phyloP scores from a whole-genome alignment of 768 basidiomycete genomes.

The Leucocoprinus sp. region DNA sequence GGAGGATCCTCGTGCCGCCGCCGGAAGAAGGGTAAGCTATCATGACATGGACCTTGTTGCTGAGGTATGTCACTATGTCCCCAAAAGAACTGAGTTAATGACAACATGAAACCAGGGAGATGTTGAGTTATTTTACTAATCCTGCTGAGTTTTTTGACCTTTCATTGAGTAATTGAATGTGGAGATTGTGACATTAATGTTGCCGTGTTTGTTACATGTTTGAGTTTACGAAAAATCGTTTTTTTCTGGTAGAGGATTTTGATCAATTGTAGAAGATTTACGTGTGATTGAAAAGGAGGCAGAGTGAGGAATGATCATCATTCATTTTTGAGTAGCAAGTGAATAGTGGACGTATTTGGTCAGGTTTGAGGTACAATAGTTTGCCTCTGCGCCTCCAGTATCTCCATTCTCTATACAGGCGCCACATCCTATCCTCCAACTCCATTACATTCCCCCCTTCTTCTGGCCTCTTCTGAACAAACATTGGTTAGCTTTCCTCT shows the following conservation, averaged over 20 bases:
- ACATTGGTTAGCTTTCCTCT: neutral
- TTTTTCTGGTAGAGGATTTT: constrained; percentile 4
- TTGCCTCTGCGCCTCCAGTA: constrained; percentile 10
- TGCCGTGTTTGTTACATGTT: constrained; percentile 6
- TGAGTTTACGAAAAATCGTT: constrained; percentile 9
- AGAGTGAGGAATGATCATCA: no score
- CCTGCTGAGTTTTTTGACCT: constrained; percentile 5
- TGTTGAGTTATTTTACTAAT: constrained; percentile 49
- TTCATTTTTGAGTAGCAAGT: constrained; percentile 8
- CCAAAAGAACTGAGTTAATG: neutral
- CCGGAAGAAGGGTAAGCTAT: constrained; percentile 85
- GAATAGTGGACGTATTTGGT: constrained; percentile 22
- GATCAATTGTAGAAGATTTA: constrained; percentile 7
- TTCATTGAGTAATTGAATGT: constrained; percentile 20
- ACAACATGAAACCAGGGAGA: constrained; percentile 36
- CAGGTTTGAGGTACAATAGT: constrained; percentile 24
- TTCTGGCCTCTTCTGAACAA: constrained; percentile 7
- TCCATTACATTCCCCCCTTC: neutral
- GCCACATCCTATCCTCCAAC: constrained; percentile 7
- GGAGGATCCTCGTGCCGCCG: constrained; percentile 87
- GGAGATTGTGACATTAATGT: constrained; percentile 19
- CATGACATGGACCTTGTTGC: constrained; percentile 94
- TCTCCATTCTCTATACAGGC: constrained; percentile 4
- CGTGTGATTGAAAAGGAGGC: constrained; percentile 8
- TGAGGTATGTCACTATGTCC: constrained; percentile 38